These are phyloP conservation scores for Aspergillus ostianus DNA, from an alignment of 495 filamentous ascomycete genomes.

Conservation along the genomic window DNA sequence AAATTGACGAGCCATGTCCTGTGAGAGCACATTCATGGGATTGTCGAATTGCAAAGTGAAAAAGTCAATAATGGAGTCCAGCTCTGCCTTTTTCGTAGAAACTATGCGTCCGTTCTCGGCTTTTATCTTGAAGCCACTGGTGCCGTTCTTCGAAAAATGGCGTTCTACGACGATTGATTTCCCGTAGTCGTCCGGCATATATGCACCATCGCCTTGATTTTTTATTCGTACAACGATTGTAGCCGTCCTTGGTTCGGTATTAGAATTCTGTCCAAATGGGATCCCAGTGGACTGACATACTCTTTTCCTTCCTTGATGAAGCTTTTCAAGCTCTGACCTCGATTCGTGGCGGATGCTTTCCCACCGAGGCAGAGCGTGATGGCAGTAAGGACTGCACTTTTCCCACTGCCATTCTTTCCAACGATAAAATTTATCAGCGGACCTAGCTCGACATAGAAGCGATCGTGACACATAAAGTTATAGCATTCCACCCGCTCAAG, in stretches of 20 bases:
- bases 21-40: slow-evolving; percentile 94
- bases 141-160: slow-evolving; percentile 74
- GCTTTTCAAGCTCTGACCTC: slow-evolving; percentile 84
- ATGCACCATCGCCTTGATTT: slow-evolving; percentile 81
- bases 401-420: slow-evolving; percentile 97
- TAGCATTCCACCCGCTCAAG: slow-evolving; percentile 79
- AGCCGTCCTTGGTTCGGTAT: slow-evolving; percentile 28
- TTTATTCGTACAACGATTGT: slow-evolving; percentile 79
- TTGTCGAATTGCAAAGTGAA: slow-evolving; percentile 95
- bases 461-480: slow-evolving; percentile 94
- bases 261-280: slow-evolving; percentile 23
- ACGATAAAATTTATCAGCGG: slow-evolving; percentile 97
- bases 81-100: slow-evolving; percentile 78
- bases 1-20: slow-evolving; percentile 93
- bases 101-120: slow-evolving; percentile 64
- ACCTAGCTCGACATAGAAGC: slow-evolving; percentile 76
- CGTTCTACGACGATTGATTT: slow-evolving; percentile 87
- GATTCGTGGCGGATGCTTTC: slow-evolving; percentile 92
- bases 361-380: slow-evolving; percentile 92
- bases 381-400: slow-evolving; percentile 94
- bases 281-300: slow-evolving; percentile 32
- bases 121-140: slow-evolving; percentile 86
- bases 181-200: slow-evolving; percentile 78
- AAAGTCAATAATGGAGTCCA: slow-evolving; percentile 93
- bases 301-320: slow-evolving; percentile 92